Evolutionary conservation across 1,284 basidiomycete genomes (phyloP), one percentile per base, ranked within the genome.

Genomic region (Leccinum griseonigrum): DNA sequence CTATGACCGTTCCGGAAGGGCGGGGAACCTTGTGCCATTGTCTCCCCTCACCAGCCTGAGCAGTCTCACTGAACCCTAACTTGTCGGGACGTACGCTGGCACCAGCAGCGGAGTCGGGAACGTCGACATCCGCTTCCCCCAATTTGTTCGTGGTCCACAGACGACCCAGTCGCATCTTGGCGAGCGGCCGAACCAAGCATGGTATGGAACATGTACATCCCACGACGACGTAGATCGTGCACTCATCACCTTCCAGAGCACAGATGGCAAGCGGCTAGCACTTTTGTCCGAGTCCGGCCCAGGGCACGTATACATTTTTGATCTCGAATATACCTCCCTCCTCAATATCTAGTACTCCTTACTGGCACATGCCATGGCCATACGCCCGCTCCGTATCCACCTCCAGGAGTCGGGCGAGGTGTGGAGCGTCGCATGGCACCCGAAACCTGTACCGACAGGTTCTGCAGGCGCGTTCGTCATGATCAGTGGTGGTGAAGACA

Each of bases 371-470:
- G 92, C 91, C 9, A 92, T 94, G 87, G 82, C 86, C 54, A 91
- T 94, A 6, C 87, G 94, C 28, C 87, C 90, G 0, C 74, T 95
- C 4, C 28, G 92, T 95, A 5, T 91, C 86, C 34, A 93, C 91
- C 0, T 88, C 5, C 85, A 88, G 66, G 89, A 93, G 56, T 84
- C 85, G 2, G 89, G 87, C 18, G 91, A 94, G 69, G 90, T 95
- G 1, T 95, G 94, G 94, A 82, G 85, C 16, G 87, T 95, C 8
- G 85, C 87, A 26, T 95, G 93, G 93, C 81, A 89, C 58, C 91
- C 91, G 16, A 83, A 79, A 67, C 79, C 82, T 13, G 74, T 85
- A 10, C 77, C 81, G 32, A 70, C 77, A 46, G 83, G 85, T n/a
- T 77, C 82, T 48, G 79, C 84, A 31, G 84, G 85, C 60, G 86